Base-by-base conservation (phyloP, 1,284 basidiomycete genomes). In the Cutaneotrichosporon dermatis region DNA sequence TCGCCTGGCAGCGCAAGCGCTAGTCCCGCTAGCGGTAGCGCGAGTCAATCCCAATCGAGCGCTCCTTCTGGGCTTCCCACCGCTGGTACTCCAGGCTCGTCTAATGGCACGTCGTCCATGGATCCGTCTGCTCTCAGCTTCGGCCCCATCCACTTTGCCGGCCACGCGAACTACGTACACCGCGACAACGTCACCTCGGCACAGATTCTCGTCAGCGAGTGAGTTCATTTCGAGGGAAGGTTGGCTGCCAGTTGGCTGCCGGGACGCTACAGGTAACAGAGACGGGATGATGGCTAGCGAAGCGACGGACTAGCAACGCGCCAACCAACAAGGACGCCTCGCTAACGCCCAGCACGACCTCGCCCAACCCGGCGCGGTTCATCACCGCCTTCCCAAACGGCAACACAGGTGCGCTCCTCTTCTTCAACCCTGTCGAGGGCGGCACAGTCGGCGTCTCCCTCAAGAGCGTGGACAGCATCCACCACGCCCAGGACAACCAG, bases 371-470 rank as follows among this genome's bases (percentile, higher is more conserved):
- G 5, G 68, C 70, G n/a, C 72, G 80, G 35, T 73, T 81, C 54
- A 75, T 82, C 51, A 76, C 78, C 1, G 80, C 79, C 4, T 70
- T 80, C 39, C 79, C 80, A 2, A 72, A 78, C 10, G 80, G 79
- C 11, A 81, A 82, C 66, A 76, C 77, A 0, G 80, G 79, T 9
- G 75, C 74, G 7, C 62, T 79, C 41, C 66, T 74, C 35, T 80
- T 78, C 64, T 80, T 81, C 59, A 58, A 77, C 6, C 79, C 79
- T 4, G 36, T 63, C 44, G 51, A 57, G 44, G 48, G 51, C 4
- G 52, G 61, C 4, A 41, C 50, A 5, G 59, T 73, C 0, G 61
- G 67, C 0, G 67, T 76, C 12, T 65, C 67, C 6, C 71, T 80
- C 33, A 67, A 73, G 13, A 62, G 63, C 1, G 37, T 72, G 1